Evolutionary conservation across 495 filamentous ascomycete species (phyloP).

Genomic region (Chaetomium cochliodes): DNA sequence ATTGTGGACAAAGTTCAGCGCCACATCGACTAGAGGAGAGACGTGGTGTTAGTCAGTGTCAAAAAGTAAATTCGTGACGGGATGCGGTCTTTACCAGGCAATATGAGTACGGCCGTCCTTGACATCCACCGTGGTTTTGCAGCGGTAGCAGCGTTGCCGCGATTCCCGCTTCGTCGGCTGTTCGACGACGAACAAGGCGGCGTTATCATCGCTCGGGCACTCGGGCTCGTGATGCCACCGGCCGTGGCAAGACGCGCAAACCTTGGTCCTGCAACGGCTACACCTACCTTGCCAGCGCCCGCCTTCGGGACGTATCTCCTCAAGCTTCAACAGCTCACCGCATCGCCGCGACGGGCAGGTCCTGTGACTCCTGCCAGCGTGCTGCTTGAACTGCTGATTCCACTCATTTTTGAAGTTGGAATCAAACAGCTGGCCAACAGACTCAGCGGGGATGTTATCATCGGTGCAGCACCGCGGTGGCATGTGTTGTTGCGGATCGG

Average conservation of each 20-base stretch:
- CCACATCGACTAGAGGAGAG: constrained; percentile 61
- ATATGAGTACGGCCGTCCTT: constrained; percentile 84
- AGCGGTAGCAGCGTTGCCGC: constrained; percentile 75
- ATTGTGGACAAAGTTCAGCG: constrained; percentile 81
- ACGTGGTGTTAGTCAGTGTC: constrained; percentile 24
- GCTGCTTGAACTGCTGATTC: constrained; percentile 75
- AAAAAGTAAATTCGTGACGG: constrained; percentile 6
- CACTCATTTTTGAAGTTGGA: constrained; percentile 69
- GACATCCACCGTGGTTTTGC: constrained; percentile 72
- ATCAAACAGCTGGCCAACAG: constrained; percentile 73
- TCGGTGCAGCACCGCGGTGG: constrained; percentile 73
- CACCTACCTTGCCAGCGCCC: constrained; percentile 60
- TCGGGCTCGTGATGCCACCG: constrained; percentile 66
- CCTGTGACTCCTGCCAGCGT: constrained; percentile 67
- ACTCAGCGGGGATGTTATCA: constrained; percentile 67
- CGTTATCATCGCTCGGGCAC: constrained; percentile 71
- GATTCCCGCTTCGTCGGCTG: constrained; percentile 64
- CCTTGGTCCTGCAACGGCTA: constrained; percentile 64
- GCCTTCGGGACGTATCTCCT: constrained; percentile 55
- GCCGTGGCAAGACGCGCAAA: constrained; percentile 70
- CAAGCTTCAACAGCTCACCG: constrained; percentile 72
- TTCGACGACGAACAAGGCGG: constrained; percentile 57
- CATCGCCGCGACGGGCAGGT: constrained; percentile 71
- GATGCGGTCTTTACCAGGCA: constrained; percentile 62
- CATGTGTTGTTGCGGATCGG: constrained; percentile 73